Evolutionary conservation across 768 basidiomycete genomes (phyloP), one percentile per base, ranked within the genome.

Genomic region (Tephrocybe sp.): DNA sequence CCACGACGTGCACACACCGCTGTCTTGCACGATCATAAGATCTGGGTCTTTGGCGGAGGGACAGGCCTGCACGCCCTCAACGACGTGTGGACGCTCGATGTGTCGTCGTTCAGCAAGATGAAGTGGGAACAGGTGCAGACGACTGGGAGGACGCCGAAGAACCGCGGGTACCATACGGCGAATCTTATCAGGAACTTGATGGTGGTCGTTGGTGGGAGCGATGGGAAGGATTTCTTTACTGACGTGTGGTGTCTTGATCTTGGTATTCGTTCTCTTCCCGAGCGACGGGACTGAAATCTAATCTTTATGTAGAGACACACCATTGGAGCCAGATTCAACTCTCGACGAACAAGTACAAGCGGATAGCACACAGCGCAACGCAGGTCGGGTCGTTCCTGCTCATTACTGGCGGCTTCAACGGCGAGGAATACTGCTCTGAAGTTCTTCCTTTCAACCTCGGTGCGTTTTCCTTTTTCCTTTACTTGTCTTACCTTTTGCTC

Each of bases 41-140:
- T 98, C 0, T 91, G 89, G 74, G 69, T 97, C 3, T 97, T 96
- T 60, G 95, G 93, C 7, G 93, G 95, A n/a, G 94, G 95, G 2
- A 95, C 93, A 52, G 95, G 95, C 0, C 74, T 87, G 71, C 81
- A 80, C n/a, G 93, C 95, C 0, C 74, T 97, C 49, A 90, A 91
- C 58, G 94, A 97, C 65, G 71, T 95, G 17, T 96, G 93, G 93
- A 83, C 86, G 14, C 72, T 96, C 20, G 91, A 96, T 51, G 81
- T 88, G 0, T 76, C 71, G 28, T 56, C 55, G 8, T 54, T 62
- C 30, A 51, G 41, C 12, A 51, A 50, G 28, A 64, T 64, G 62
- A 62, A 55, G 32, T 77, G 74, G 75, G 68, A 73, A 54, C 60
- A 83, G 55, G 60, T 91, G 40, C 58, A 78, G 58, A 84, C 87